phyloP scores from a whole-genome alignment of 2,329 filamentous ascomycete species.

The Stagonosporopsis vannaccii region DNA sequence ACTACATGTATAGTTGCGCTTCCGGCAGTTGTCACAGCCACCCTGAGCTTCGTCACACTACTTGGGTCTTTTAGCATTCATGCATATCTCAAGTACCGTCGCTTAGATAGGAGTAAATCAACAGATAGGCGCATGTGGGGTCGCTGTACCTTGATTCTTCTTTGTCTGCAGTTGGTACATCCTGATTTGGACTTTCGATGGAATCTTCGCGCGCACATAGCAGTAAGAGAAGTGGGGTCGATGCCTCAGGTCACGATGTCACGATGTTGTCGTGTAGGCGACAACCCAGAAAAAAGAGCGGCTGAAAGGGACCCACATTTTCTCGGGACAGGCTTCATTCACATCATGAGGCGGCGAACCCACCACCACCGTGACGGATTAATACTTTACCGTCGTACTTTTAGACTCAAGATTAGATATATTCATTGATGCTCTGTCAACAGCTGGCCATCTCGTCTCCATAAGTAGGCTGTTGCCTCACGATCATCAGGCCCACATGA shows the following conservation, averaged over 20 bases:
- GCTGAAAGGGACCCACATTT: not conserved
- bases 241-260: not conserved
- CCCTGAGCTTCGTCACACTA: conserved; percentile 14
- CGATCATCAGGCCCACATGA: not conserved
- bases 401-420: not conserved
- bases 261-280: not conserved
- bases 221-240: not conserved
- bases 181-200: conserved; percentile 10
- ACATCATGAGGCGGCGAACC: not conserved
- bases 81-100: not conserved
- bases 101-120: not conserved
- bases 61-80: conserved; percentile 1
- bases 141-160: conserved; percentile 10
- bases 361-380: not conserved
- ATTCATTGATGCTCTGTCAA: not conserved
- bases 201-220: not conserved
- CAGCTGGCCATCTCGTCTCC: not conserved
- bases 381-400: not conserved
- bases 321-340: not conserved
- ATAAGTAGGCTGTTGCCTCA: not conserved
- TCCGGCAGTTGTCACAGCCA: conserved; percentile 5
- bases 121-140: not conserved
- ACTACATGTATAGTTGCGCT: conserved; percentile 24
- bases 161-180: conserved; percentile 11
- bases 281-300: not conserved